Conservation (phyloP, 306 rosid species). For the Vigna unguiculata region DNA sequence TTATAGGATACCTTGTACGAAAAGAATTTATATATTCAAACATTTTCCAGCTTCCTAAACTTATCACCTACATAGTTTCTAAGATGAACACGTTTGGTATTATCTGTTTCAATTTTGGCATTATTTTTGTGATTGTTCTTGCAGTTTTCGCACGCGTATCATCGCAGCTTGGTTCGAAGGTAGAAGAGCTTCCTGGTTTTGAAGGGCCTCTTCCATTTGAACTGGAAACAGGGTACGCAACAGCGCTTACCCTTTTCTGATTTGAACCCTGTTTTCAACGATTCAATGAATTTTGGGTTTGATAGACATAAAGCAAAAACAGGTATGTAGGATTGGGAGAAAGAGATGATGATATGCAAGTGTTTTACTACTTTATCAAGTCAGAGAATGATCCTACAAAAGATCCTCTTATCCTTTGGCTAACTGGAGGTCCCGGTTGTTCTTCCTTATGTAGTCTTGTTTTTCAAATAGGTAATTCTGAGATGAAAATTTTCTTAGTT, state of each 20-base stretch:
- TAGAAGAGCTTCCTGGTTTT: conserved; percentile 56
- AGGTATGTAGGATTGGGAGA: conserved; percentile 70
- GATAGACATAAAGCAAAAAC: neutral
- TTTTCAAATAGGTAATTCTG: conserved; percentile 53
- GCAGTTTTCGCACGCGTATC: neutral
- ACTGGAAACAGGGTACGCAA: conserved; percentile 61
- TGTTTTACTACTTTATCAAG: conserved; percentile 64
- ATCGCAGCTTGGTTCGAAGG: neutral
- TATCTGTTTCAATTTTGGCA: neutral
- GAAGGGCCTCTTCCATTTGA: conserved; percentile 58
- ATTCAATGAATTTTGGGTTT: neutral
- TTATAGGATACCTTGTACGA: too few relatives aligned
- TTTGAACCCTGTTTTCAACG: neutral
- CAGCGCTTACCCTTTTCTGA: neutral
- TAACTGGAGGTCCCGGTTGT: conserved; percentile 78
- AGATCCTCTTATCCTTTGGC: conserved; percentile 75
- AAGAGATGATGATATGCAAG: conserved; percentile 54
- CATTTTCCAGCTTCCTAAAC: too few relatives aligned
- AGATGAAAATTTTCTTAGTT: too few relatives aligned
- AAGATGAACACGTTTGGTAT: neutral
- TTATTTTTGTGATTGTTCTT: neutral
- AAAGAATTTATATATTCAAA: too few relatives aligned
- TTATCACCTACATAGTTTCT: too few relatives aligned
- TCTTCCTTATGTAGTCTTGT: conserved; percentile 51
- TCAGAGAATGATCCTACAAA: conserved; percentile 59